Percentiles rank a stretch among this genome's conserved stretches.
phyloP scores from a whole-genome alignment of 305 asterid species.

The Rubia peregrina region DNA sequence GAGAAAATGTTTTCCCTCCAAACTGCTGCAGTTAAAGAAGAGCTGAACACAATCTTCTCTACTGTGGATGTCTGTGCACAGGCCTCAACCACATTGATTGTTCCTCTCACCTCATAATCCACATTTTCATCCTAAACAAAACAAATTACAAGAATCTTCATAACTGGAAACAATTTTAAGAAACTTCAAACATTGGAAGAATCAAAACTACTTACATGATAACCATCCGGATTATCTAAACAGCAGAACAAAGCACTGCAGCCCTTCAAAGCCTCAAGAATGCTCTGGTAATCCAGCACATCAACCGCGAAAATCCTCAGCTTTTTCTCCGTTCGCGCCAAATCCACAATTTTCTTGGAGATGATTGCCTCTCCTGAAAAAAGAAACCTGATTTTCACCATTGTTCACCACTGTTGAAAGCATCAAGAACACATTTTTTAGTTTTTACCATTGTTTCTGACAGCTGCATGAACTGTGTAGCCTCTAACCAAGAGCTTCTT shows the following conservation, averaged over 20 bases:
- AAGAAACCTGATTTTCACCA: neutral
- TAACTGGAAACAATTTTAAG: neutral
- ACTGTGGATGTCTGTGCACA: conserved; percentile 34
- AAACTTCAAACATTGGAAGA: neutral
- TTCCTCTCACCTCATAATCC: conserved; percentile 37
- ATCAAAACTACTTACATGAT: conserved; percentile 26
- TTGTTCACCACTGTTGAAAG: neutral
- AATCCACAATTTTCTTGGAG: conserved; percentile 24
- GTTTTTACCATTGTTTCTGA: conserved; percentile 28
- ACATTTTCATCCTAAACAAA: conserved; percentile 27
- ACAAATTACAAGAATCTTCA: neutral
- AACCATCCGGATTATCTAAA: conserved; percentile 29
- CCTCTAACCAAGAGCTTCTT: conserved; percentile 33
- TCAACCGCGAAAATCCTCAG: conserved; percentile 25
- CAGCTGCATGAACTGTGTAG: conserved; percentile 38
- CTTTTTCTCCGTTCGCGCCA: conserved; percentile 29
- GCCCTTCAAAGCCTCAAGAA: conserved; percentile 31
- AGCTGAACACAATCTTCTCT: conserved; percentile 36
- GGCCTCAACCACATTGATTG: conserved; percentile 41
- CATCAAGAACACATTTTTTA: neutral
- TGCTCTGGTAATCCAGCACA: conserved; percentile 36
- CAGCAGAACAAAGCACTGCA: conserved; percentile 35
- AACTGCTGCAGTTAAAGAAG: conserved; percentile 39
- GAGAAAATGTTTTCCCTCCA: conserved; percentile 34
- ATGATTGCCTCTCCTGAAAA: conserved; percentile 30